Evolutionary conservation across 768 basidiomycete species (phyloP).

Genomic region (Pisolithus marmoratus): DNA sequence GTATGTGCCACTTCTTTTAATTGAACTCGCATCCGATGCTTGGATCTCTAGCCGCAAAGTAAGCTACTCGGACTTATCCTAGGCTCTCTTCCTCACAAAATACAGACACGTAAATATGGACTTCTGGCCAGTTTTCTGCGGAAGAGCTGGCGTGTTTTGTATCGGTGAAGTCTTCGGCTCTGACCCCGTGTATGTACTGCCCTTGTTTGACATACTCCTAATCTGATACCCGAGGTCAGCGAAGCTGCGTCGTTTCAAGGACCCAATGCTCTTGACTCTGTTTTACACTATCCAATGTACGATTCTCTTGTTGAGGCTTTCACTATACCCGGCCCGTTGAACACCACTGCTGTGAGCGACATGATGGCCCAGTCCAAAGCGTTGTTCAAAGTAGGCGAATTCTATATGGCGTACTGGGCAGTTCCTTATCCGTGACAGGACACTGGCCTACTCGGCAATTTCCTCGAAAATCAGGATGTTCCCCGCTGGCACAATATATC

Average conservation of each 20-base stretch:
- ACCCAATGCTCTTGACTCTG: slow-evolving; percentile 54
- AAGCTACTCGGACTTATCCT: neutral
- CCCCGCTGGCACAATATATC: slow-evolving; percentile 70
- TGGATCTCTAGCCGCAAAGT: slow-evolving; percentile 28
- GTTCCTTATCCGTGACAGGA: slow-evolving; percentile 13
- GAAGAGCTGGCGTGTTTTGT: slow-evolving; percentile 76
- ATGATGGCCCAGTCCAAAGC: slow-evolving; percentile 48
- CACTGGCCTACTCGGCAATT: slow-evolving; percentile 53
- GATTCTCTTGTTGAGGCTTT: slow-evolving; percentile 59
- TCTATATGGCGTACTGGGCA: neutral
- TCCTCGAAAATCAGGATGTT: slow-evolving; percentile 75
- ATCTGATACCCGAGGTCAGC: slow-evolving; percentile 31
- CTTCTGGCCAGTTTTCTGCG: slow-evolving; percentile 76
- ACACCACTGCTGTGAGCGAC: slow-evolving; percentile 51
- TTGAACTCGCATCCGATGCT: neutral
- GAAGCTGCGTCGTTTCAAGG: slow-evolving; percentile 57
- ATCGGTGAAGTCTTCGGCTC: slow-evolving; percentile 73
- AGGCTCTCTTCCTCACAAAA: neutral
- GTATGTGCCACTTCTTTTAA: slow-evolving; percentile 19
- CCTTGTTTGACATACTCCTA: neutral
- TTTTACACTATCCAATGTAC: slow-evolving; percentile 71
- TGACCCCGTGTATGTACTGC: slow-evolving; percentile 39
- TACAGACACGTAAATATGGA: slow-evolving; percentile 58
- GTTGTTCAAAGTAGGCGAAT: slow-evolving; percentile 38
- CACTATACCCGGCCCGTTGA: slow-evolving; percentile 60